Conservation (phyloP, 768 basidiomycete genomes). For the Rhodotorula kratochvilovae region DNA sequence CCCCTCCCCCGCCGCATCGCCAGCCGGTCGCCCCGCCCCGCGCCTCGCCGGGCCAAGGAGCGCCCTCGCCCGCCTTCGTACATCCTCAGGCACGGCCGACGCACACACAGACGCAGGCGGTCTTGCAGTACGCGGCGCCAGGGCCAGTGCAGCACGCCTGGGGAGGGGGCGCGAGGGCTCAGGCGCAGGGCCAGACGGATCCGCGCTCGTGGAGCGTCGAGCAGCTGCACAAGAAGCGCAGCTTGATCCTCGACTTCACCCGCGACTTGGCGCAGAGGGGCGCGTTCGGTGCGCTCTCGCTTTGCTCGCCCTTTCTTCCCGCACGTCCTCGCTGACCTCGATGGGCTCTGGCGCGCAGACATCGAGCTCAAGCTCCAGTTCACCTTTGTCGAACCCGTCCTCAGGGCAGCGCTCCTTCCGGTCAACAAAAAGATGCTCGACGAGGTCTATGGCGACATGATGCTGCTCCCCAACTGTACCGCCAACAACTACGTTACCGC, state of each 20-base stretch:
- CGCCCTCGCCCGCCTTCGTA: no score
- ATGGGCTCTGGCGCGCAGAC: no score
- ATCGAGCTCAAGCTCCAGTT: background rate
- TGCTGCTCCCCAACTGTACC: background rate
- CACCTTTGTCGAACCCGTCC: background rate
- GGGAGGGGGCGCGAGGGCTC: no score
- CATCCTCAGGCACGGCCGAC: no score
- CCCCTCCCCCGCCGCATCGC: no score
- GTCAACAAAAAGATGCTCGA: background rate
- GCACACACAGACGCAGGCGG: no score
- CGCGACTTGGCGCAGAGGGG: background rate
- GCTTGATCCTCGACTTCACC: rapidly evolving
- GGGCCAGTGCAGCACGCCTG: no score
- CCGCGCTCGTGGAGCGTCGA: background rate
- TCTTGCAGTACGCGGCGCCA: no score
- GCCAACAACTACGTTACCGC: background rate
- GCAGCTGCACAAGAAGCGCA: background rate
- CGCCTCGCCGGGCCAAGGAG: no score
- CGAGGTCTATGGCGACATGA: background rate
- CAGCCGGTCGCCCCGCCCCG: no score
- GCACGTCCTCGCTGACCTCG: background rate
- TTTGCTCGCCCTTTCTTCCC: background rate
- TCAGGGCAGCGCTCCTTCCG: background rate
- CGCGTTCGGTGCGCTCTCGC: background rate
- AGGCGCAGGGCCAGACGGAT: background rate